These are phyloP conservation scores for Echinochloa phyllopogon DNA, from an alignment of 176 grass and related monocot genomes.

Conservation along the genomic window DNA sequence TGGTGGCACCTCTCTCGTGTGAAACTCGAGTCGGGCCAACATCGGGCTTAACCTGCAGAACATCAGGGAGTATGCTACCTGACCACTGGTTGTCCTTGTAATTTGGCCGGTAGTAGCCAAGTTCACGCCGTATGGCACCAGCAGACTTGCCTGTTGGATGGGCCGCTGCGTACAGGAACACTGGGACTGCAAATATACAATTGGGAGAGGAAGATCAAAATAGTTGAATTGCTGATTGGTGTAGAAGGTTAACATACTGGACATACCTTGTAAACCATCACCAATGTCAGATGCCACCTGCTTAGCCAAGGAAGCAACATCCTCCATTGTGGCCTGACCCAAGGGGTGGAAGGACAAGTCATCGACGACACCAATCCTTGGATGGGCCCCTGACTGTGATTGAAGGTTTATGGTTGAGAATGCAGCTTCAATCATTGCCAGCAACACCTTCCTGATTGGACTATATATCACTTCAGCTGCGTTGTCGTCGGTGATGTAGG, in stretches of 20 bases:
- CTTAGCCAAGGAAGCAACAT: slow-evolving; percentile 58
- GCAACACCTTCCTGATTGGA: slow-evolving; percentile 52
- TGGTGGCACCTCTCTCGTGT: slow-evolving; percentile 50
- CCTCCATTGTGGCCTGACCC: slow-evolving; percentile 57
- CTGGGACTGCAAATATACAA: slow-evolving; percentile 56
- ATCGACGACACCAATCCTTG: slow-evolving; percentile 72
- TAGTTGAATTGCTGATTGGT: neutral
- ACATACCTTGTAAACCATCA: slow-evolving; percentile 58
- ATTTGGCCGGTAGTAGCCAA: slow-evolving; percentile 69
- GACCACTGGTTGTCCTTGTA: slow-evolving; percentile 54
- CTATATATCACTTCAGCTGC: slow-evolving; percentile 28
- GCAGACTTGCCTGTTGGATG: slow-evolving; percentile 50
- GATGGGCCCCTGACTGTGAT: slow-evolving; percentile 58
- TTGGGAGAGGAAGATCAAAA: neutral
- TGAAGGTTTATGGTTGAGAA: slow-evolving; percentile 57
- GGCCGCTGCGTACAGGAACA: slow-evolving; percentile 74
- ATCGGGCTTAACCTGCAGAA: slow-evolving; percentile 59
- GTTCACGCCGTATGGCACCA: slow-evolving; percentile 55
- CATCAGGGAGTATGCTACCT: slow-evolving; percentile 54
- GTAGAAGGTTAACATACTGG: neutral
- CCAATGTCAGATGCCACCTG: slow-evolving; percentile 64
- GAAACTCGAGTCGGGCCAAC: slow-evolving; percentile 45
- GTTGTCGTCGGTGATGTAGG: slow-evolving; percentile 38
- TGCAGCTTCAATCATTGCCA: slow-evolving; percentile 60
- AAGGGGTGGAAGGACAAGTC: slow-evolving; percentile 75